Evolutionary conservation across 192 early-diverging fungal species (phyloP).

Genomic region (Coemansia sp.): DNA sequence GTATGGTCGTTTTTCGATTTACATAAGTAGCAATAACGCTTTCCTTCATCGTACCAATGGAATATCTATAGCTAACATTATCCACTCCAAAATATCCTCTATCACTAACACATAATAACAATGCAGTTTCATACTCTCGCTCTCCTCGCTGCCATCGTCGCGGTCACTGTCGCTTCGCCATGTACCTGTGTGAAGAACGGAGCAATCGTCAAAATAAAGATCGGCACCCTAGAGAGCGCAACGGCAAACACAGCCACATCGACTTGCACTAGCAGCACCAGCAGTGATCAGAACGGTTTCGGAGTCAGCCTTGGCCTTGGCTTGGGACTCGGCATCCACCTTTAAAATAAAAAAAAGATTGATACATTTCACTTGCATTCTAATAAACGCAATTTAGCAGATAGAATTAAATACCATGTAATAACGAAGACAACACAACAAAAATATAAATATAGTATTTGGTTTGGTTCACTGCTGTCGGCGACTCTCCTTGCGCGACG

Average conservation of each 20-base stretch:
- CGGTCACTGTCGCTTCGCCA: background rate
- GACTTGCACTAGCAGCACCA: background rate
- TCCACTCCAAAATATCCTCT: too few relatives aligned
- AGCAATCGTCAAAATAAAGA: background rate
- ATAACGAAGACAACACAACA: conserved; percentile 5
- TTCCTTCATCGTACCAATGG: background rate
- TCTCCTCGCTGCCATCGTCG: background rate
- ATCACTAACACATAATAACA: background rate
- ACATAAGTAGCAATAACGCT: background rate
- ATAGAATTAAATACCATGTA: background rate
- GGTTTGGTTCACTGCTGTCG: conserved; percentile 28
- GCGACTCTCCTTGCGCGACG: conserved; percentile 47
- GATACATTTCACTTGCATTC: background rate
- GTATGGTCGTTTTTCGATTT: background rate
- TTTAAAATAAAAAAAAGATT: conserved; percentile 14
- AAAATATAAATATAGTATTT: conserved; percentile 1
- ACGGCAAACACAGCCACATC: background rate
- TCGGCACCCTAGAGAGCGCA: background rate
- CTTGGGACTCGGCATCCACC: conserved; percentile 29
- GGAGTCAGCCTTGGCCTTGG: conserved; percentile 22
- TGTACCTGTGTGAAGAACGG: background rate
- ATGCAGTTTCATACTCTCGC: background rate
- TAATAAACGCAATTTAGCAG: background rate
- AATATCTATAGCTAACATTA: too few relatives aligned
- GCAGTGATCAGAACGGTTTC: background rate